These are phyloP conservation scores for Picea sitchensis DNA, from an alignment of 75 land plant genomes.

Conservation along the genomic window DNA sequence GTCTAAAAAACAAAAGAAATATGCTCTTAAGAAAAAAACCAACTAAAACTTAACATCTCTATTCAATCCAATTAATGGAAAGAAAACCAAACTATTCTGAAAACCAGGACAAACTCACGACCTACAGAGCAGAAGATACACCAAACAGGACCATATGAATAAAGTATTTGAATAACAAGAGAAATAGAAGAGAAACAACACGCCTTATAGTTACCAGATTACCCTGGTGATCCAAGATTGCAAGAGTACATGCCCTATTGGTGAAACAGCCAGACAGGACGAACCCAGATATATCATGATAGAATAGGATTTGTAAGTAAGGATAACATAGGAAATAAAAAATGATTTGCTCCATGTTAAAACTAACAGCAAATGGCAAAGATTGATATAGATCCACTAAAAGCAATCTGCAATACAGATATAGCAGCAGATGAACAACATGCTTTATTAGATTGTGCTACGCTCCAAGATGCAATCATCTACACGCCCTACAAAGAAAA, in stretches of 20 bases:
- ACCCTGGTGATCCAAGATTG: not conserved
- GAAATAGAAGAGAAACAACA: not conserved
- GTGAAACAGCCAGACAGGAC: not conserved
- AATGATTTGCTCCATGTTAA: not conserved
- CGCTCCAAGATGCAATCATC: not conserved
- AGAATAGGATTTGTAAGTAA: not conserved
- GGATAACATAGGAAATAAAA: not conserved
- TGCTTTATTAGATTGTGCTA: not conserved
- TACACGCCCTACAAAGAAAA: not conserved
- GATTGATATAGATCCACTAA: not conserved
- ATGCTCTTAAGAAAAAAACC: too few species aligned
- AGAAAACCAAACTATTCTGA: not conserved
- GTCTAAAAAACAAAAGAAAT: too few species aligned
- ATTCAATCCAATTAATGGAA: too few species aligned
- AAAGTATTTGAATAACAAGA: not conserved
- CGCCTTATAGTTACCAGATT: not conserved
- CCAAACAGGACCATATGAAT: not conserved
- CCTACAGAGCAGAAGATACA: not conserved
- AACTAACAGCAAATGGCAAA: too few species aligned
- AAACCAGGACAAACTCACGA: too few species aligned
- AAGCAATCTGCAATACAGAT: not conserved
- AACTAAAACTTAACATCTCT: too few species aligned
- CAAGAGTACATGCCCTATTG: not conserved
- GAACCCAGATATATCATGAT: not conserved
- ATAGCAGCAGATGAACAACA: not conserved